Evolutionary conservation across 371 early-diverging fungal species (phyloP), one percentile per base, ranked within the genome.

Genomic region (Mycotypha africana): DNA sequence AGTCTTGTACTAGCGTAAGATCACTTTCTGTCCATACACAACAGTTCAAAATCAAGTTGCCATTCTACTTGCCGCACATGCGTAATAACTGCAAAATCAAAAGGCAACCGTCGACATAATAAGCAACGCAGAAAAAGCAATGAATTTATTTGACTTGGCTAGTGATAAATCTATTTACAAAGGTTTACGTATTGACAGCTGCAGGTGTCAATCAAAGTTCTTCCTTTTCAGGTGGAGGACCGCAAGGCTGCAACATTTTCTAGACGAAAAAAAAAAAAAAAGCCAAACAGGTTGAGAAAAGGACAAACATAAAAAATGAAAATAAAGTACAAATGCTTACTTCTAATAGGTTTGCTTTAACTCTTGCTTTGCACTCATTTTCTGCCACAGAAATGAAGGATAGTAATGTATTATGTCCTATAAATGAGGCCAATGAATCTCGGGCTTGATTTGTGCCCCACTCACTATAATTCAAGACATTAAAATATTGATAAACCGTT

Each of bases 391-490:
- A 80, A 56, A 90, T 76, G 62, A 88, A 89, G 15, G 84, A 65
- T 19, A 85, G 49, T 53, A 94, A 63, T 12, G 82, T 71, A 31
- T 76, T 77, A 58, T 91, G 91, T 23, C 91, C 90, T 35, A 88
- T 71, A 45, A 78, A 80, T 0, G 89, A 85, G 9, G 92, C 90
- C 47, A 84, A 84, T 6, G 80, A 82, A 56, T 92, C 94, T 50
- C 92, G 73, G 49, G 90, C 88, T 49, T 91, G 91, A 59, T 91
- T 89, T 38, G 80, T 71, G 20, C 82, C 56, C 92, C 92, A 92
- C 60, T 94, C 90, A 60, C 90, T 92, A 65, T 24, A 16, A n/a
- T n/a, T n/a, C 9, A 33, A 24, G 8, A 31, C 24, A 38, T 32
- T 25, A 14, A 4, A 11, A 37, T 16, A 19, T 14, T 14, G 17